Percentiles rank a stretch among this genome's conserved stretches.
Conservation (phyloP, 306 rosid species). For the Cicer arietinum region DNA sequence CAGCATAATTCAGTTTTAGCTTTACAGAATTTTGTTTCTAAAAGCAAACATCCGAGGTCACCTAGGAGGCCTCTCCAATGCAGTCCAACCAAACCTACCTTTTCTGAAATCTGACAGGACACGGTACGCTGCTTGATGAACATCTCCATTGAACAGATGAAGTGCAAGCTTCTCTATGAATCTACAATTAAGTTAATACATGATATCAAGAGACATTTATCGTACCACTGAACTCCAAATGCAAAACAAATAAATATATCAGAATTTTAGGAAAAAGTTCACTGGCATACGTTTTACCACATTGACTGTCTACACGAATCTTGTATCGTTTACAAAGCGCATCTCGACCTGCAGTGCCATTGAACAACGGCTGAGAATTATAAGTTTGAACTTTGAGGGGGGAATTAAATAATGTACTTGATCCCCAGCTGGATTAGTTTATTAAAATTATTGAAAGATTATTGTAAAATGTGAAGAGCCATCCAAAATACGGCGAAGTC, state of each 20-base stretch:
- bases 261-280: not conserved
- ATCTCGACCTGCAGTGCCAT: constrained; percentile 62
- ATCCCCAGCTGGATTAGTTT: constrained; percentile 22
- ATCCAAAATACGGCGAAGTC: constrained; percentile 9
- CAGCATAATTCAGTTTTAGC: constrained; percentile 14
- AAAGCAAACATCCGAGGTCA: constrained; percentile 48
- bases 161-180: constrained; percentile 77
- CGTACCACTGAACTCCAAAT: constrained; percentile 23
- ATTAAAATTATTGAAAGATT: not conserved
- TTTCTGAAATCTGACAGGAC: constrained; percentile 84
- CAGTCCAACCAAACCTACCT: constrained; percentile 90
- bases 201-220: constrained; percentile 1
- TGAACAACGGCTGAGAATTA: constrained; percentile 21
- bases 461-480: not conserved
- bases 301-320: constrained; percentile 63
- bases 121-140: constrained; percentile 83
- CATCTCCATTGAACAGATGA: constrained; percentile 74
- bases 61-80: constrained; percentile 86
- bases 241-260: not conserved
- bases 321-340: constrained; percentile 75
- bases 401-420: constrained; percentile 11
- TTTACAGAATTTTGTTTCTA: not conserved
- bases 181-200: constrained; percentile 53
- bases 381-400: not conserved
- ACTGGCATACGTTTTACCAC: constrained; percentile 71